Percentiles rank a stretch among this genome's conserved stretches.
Conservation (phyloP, 768 basidiomycete genomes). For the button mushroom (Agaricus bisporus) region DNA sequence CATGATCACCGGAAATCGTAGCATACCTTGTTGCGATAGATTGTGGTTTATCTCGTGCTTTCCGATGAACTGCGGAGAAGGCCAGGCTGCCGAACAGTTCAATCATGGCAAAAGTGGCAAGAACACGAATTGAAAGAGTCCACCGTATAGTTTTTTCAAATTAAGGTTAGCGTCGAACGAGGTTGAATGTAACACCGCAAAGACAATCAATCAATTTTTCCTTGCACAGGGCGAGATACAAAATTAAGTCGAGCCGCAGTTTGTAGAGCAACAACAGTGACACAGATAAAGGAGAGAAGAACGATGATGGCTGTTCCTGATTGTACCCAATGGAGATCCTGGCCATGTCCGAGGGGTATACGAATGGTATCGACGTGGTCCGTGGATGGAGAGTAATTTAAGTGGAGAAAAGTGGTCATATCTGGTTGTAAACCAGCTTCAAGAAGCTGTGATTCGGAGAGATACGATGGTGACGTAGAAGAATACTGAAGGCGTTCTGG, state of each 20-base stretch:
- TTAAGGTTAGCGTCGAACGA: too few relatives aligned
- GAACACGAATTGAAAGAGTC: too few relatives aligned
- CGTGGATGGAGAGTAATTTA: background rate
- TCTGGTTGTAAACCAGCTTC: background rate
- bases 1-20: too few relatives aligned
- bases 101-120: too few relatives aligned
- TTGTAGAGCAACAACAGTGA: background rate
- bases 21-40: too few relatives aligned
- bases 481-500: background rate
- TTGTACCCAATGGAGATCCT: background rate
- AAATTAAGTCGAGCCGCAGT: background rate
- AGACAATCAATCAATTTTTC: too few relatives aligned
- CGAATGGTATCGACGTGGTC: background rate
- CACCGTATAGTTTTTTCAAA: too few relatives aligned
- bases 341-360: background rate
- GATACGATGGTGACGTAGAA: background rate
- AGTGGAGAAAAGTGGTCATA: background rate
- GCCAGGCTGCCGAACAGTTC: too few relatives aligned
- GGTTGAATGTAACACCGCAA: too few relatives aligned
- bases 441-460: conserved; percentile 4
- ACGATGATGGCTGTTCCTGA: background rate
- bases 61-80: too few relatives aligned
- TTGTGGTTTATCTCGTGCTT: too few relatives aligned
- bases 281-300: background rate
- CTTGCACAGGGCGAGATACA: too few relatives aligned